A percentile compares a stretch with the other conserved stretches of the same genome.
Evolutionary conservation across 495 filamentous ascomycete species (phyloP).

Genomic region (Annulohypoxylon bovei): DNA sequence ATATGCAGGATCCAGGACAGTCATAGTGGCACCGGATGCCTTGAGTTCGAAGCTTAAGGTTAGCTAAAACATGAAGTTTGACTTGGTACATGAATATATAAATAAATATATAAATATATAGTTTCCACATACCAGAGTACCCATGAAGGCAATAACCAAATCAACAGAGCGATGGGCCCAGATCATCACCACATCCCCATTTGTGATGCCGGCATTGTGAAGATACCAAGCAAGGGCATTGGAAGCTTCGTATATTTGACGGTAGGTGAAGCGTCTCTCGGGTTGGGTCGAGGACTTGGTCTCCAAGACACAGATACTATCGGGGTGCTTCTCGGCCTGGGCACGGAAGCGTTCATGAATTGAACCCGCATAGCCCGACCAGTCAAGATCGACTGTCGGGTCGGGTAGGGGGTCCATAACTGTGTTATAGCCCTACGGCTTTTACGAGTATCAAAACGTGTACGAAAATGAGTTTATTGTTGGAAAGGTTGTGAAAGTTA

Average conservation of each 20-base stretch:
- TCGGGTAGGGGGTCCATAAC: constrained; percentile 66
- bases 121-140: constrained; percentile 56
- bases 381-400: constrained; percentile 80
- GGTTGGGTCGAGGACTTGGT: constrained; percentile 71
- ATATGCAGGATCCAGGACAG: constrained; percentile 88
- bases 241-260: constrained; percentile 85
- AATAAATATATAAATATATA: too few relatives aligned
- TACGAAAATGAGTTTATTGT: neutral
- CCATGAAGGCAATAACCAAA: constrained; percentile 72
- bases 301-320: constrained; percentile 83
- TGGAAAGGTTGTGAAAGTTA: neutral
- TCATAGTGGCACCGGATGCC: constrained; percentile 74
- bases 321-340: constrained; percentile 80
- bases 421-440: neutral
- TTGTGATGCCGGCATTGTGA: constrained; percentile 73
- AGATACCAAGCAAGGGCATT: constrained; percentile 84
- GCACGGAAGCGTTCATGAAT: constrained; percentile 69
- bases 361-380: constrained; percentile 81
- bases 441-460: neutral
- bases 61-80: constrained; percentile 22
- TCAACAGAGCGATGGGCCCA: constrained; percentile 85
- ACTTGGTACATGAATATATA: neutral
- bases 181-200: constrained; percentile 93
- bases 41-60: constrained; percentile 43
- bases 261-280: constrained; percentile 80